A percentile compares a stretch with the other conserved stretches of the same genome.
phyloP scores from a whole-genome alignment of 257 asterid genomes.

The Linderniella brevidens region DNA sequence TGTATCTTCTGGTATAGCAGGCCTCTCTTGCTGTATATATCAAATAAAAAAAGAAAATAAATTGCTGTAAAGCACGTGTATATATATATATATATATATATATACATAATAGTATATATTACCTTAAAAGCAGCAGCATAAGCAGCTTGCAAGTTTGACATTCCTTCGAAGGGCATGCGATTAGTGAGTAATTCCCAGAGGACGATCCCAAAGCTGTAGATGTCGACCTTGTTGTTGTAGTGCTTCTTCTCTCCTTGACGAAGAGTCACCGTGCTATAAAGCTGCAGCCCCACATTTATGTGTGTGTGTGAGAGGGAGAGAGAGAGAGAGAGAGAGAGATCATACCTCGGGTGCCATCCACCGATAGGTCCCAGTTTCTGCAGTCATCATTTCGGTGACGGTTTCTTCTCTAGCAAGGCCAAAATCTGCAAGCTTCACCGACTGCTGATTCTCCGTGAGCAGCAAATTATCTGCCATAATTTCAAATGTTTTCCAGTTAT shows the following conservation, averaged over 20 bases:
- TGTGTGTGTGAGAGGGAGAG: conserved; percentile 2
- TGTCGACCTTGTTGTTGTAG: conserved; percentile 89
- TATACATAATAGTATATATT: conserved; percentile 2
- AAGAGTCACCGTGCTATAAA: conserved; percentile 92
- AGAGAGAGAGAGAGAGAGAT: background rate
- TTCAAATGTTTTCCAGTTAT: conserved; percentile 12
- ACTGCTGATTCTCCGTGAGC: conserved; percentile 78
- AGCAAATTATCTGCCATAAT: conserved; percentile 77
- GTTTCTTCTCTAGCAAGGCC: conserved; percentile 99
- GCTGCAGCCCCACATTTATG: conserved; percentile 20
- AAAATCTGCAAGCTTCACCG: conserved; percentile 95
- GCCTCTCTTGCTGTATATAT: conserved; percentile 85
- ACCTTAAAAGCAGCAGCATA: conserved; percentile 99
- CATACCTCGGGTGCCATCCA: conserved; percentile 99
- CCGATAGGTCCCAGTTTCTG: conserved; percentile 95
- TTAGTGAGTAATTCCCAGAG: conserved; percentile 80
- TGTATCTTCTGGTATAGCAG: conserved; percentile 46
- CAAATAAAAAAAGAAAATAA: too few relatives aligned
- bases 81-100: too few relatives aligned
- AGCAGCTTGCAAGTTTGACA: conserved; percentile 98
- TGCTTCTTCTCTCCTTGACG: conserved; percentile 98
- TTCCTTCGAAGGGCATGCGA: conserved; percentile 96
- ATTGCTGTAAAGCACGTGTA: too few relatives aligned
- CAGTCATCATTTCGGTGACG: conserved; percentile 97
- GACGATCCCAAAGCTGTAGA: conserved; percentile 90